A percentile compares a stretch with the other conserved stretches of the same genome.
These are phyloP conservation scores for Maudiozyma serrabonitensis DNA, from an alignment of 805 yeast species.

Conservation along the genomic window DNA sequence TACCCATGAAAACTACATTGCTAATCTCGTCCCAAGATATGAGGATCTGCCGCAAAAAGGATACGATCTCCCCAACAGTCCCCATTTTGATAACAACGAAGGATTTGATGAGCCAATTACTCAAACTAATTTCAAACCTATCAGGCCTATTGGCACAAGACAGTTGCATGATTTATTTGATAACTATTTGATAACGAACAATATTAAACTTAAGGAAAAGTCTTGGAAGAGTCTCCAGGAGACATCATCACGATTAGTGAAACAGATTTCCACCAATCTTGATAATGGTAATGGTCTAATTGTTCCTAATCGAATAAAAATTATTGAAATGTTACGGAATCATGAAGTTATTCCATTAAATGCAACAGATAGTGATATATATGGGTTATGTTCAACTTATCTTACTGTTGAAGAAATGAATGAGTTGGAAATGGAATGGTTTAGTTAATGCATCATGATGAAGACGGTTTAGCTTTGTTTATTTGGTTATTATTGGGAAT, in stretches of 20 bases:
- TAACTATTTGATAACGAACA: slow-evolving; percentile 2
- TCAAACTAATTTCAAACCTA: slow-evolving; percentile 1
- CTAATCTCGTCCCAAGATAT: neutral
- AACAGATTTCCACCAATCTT: slow-evolving; percentile 5
- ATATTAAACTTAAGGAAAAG: slow-evolving; percentile 4
- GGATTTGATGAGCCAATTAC: neutral
- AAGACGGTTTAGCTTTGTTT: neutral
- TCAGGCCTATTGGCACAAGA: slow-evolving; percentile 1
- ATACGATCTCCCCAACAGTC: neutral
- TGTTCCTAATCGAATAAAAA: slow-evolving; percentile 8
- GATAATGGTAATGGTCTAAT: slow-evolving; percentile 5
- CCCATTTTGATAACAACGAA: neutral
- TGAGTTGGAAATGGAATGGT: slow-evolving; percentile 16
- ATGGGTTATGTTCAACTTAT: slow-evolving; percentile 19
- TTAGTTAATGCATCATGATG: neutral
- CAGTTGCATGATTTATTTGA: neutral
- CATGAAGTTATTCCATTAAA: slow-evolving; percentile 8
- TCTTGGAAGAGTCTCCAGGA: slow-evolving; percentile 13
- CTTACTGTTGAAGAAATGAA: slow-evolving; percentile 20
- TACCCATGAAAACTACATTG: neutral
- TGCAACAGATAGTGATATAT: slow-evolving; percentile 17
- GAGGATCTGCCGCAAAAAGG: too few relatives aligned
- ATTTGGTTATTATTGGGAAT: neutral
- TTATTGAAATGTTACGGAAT: slow-evolving; percentile 9
- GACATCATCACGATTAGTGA: slow-evolving; percentile 6